phyloP scores from a whole-genome alignment of 495 filamentous ascomycete genomes.

The Neurospora cerealis region DNA sequence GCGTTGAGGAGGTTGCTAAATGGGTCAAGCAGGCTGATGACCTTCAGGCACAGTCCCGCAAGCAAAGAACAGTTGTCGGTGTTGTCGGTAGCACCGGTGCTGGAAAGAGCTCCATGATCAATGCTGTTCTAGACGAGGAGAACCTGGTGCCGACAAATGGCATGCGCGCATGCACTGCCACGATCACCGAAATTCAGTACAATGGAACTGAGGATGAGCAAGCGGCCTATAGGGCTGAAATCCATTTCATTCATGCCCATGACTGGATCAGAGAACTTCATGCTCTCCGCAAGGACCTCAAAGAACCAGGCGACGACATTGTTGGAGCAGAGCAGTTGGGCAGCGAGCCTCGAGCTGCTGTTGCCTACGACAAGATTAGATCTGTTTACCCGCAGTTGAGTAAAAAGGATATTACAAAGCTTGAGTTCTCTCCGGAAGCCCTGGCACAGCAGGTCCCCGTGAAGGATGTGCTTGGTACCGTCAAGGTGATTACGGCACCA shows the following conservation, averaged over 20 bases:
- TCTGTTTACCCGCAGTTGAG: slow-evolving; percentile 52
- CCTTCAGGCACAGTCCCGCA: slow-evolving; percentile 4
- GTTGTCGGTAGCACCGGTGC: slow-evolving; percentile 50
- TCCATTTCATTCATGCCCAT: slow-evolving; percentile 46
- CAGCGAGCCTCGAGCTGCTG: slow-evolving; percentile 40
- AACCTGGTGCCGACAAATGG: slow-evolving; percentile 29
- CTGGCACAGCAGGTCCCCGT: slow-evolving; percentile 33
- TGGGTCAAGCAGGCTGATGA: slow-evolving; percentile 37
- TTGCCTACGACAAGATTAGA: slow-evolving; percentile 55
- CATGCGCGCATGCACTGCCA: slow-evolving; percentile 53
- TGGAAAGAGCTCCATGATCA: slow-evolving; percentile 53
- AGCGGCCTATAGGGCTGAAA: slow-evolving; percentile 44
- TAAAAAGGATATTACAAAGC: slow-evolving; percentile 33
- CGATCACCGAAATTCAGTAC: slow-evolving; percentile 55
- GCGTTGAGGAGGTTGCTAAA: slow-evolving; percentile 6
- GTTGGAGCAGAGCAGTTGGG: slow-evolving; percentile 29
- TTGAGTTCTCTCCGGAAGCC: slow-evolving; percentile 20
- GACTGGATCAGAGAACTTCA: slow-evolving; percentile 50
- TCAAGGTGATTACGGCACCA: slow-evolving; percentile 28
- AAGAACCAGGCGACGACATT: slow-evolving; percentile 20
- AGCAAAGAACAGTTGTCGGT: slow-evolving; percentile 37
- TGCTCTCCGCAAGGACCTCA: slow-evolving; percentile 39
- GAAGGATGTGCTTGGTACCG: slow-evolving; percentile 37
- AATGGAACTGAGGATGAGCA: slow-evolving; percentile 35
- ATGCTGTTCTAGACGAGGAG: slow-evolving; percentile 48